Percentiles rank a stretch among this genome's conserved stretches.
These are phyloP conservation scores for Carpinus fangiana DNA, from an alignment of 306 rosid genomes.

Conservation along the genomic window DNA sequence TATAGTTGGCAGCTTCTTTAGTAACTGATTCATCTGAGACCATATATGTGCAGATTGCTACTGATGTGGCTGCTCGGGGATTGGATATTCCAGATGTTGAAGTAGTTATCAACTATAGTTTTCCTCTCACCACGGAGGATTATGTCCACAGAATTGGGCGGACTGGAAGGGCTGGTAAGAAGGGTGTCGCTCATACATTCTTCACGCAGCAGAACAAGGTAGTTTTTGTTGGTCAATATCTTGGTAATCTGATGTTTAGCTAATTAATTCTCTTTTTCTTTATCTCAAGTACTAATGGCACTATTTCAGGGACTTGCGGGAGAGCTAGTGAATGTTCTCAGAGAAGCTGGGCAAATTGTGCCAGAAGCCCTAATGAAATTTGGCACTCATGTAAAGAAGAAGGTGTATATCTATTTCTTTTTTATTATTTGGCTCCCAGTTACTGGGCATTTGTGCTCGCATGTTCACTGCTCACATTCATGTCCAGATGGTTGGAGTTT, in stretches of 20 bases:
- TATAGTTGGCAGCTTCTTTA: background rate
- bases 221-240: slow-evolving; percentile 1
- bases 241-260: background rate
- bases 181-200: slow-evolving; percentile 96
- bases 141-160: slow-evolving; percentile 97
- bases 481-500: background rate
- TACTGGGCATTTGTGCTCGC: background rate
- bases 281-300: slow-evolving; percentile 3
- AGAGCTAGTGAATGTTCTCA: slow-evolving; percentile 95
- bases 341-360: slow-evolving; percentile 83
- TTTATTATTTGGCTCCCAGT: background rate
- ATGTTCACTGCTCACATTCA: background rate
- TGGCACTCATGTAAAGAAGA: slow-evolving; percentile 94
- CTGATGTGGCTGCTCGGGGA: slow-evolving; percentile 98
- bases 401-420: slow-evolving; percentile 49
- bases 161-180: slow-evolving; percentile 95
- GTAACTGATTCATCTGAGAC: slow-evolving; percentile 9
- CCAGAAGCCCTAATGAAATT: slow-evolving; percentile 73
- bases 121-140: slow-evolving; percentile 91
- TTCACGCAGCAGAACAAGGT: slow-evolving; percentile 88
- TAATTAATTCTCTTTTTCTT: background rate
- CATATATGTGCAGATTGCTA: slow-evolving; percentile 66
- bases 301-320: slow-evolving; percentile 88
- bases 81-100: slow-evolving; percentile 98
- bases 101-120: slow-evolving; percentile 92